Evolutionary conservation across 257 asterid genomes (phyloP), one percentile per base, ranked within the genome.

Genomic region (Knoxia roxburghii): DNA sequence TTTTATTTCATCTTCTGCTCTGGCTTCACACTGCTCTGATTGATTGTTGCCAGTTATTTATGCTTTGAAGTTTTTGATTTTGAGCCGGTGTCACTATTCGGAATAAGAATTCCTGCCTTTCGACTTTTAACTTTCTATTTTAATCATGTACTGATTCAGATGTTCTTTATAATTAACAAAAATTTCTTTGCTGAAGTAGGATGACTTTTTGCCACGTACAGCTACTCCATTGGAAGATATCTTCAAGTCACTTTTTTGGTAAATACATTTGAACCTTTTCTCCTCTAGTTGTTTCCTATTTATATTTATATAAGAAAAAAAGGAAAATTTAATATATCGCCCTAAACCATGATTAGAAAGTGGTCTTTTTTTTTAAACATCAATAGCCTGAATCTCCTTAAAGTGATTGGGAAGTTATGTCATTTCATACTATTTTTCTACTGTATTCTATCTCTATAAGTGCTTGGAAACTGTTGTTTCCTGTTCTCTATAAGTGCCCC

Each of bases 171-270:
- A 41, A 33, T 29, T 64, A 51, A 46, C 13, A 32, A 45, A 23
- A 13, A 43, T 21, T 46, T 68, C 14, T 55, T 69, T 80, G 48
- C 35, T 77, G 78, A 71, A 72, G 66, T 83, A 90, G 96, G 97
- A 88, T 29, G 96, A 90, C 79, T 90, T 90, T 84, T 86, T 90
- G 83, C 96, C 96, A 53, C 87, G 96, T 56, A 90, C 96, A 21
- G 95, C 95, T 69, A 88, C 96, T 27, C 96, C 97, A n/a, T 76
- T 88, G 89, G 97, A 90, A 80, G 97, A 90, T 80, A 83, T 90
- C 69, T 90, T 90, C 85, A 88, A 90, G 80, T 90, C 97, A 35
- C 78, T 90, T 35, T 81, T 90, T 82, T 90, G 96, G 97, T 90
- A 80, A 73, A 32, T 27, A 62, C 39, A 20, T 39, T 64, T 56